Base-by-base conservation (phyloP, 352 stramenopile genomes). In the Pythium periplocum region DNA sequence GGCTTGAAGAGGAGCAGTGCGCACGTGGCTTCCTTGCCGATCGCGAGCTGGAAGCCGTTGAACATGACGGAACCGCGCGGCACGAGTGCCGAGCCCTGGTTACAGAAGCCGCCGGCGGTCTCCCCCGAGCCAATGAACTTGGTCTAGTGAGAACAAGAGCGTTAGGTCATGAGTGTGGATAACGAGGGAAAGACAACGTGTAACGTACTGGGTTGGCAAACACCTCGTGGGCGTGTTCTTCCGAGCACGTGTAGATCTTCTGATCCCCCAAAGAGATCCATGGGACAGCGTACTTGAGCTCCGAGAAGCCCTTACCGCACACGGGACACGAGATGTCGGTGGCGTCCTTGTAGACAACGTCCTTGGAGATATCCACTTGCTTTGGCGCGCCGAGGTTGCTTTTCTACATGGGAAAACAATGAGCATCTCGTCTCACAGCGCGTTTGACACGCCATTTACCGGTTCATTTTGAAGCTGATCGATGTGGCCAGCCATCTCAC, bases 1-100 rank as follows among this genome's bases (percentile, higher is more conserved):
- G 83, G 73, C 65, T 91, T 73, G 66, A 93, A 93, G 48, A 90
- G 71, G 47, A 93, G 70, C 64, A 88, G 57, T 34, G 83, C 66
- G 51, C 83, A 93, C 40, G 75, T 77, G 11, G 66, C 61, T 43
- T 82, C 59, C 38, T 70, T 61, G n/a, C 75, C 74, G 32, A 87
- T 78, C 34, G 79, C 78, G 49, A 84, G 58, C 57, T 90, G 82
- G 59, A 92, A 91, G 36, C 80, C 80, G 53, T 91, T 80, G 56
- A 91, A 93, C 83, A 93, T 93, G 64, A 86, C 75, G 3, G 81
- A 91, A 4, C 78, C 81, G 26, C 69, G 66, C 34, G 64, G 70
- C 44, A 44, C 53, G 35, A 64, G 56, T 4, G 62, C 52, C 6
- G 71, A 67, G 42, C 74, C 75, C 31, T 59, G 61, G 51, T 85